These are phyloP conservation scores for Claviceps sorghi DNA, from an alignment of 2,329 filamentous ascomycete genomes.

Conservation along the genomic window DNA sequence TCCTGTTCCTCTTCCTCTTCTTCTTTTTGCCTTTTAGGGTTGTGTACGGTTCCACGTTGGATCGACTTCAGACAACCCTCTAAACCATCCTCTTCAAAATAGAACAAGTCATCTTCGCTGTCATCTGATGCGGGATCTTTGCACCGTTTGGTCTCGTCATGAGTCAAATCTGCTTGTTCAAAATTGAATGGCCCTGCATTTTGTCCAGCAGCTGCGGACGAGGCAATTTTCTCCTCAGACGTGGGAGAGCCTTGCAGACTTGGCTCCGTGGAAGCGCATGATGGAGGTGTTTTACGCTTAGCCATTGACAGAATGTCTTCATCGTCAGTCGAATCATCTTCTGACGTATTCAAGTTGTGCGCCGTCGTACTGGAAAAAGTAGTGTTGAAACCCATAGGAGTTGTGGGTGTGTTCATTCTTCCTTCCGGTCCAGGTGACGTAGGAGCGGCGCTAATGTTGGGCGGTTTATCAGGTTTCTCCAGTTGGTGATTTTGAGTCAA, in stretches of 20 bases:
- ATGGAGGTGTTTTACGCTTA: slow-evolving; percentile 8
- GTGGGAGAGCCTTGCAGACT: slow-evolving; percentile 9
- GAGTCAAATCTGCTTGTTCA: not conserved
- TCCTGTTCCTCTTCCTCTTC: not conserved
- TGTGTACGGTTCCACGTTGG: slow-evolving; percentile 2
- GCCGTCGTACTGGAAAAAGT: not conserved
- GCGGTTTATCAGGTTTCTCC: not conserved
- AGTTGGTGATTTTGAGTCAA: not conserved
- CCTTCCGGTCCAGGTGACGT: not conserved
- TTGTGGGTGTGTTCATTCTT: not conserved
- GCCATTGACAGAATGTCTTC: slow-evolving; percentile 28
- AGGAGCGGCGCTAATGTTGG: not conserved
- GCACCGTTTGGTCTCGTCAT: not conserved
- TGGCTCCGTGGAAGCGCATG: not conserved
- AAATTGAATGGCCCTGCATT: not conserved
- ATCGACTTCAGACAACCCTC: slow-evolving; percentile 17
- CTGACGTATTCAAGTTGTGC: slow-evolving; percentile 7
- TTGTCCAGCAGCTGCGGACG: not conserved
- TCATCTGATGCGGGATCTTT: slow-evolving; percentile 6
- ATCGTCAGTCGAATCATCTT: slow-evolving; percentile 24
- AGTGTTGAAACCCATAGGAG: not conserved
- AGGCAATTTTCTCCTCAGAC: slow-evolving; percentile 9
- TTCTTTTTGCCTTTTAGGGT: not conserved
- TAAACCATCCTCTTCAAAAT: slow-evolving; percentile 27
- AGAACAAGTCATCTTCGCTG: slow-evolving; percentile 27